These are phyloP conservation scores for Diaporthe sp. DNA, from an alignment of 2,329 filamentous ascomycete species.

Conservation along the genomic window DNA sequence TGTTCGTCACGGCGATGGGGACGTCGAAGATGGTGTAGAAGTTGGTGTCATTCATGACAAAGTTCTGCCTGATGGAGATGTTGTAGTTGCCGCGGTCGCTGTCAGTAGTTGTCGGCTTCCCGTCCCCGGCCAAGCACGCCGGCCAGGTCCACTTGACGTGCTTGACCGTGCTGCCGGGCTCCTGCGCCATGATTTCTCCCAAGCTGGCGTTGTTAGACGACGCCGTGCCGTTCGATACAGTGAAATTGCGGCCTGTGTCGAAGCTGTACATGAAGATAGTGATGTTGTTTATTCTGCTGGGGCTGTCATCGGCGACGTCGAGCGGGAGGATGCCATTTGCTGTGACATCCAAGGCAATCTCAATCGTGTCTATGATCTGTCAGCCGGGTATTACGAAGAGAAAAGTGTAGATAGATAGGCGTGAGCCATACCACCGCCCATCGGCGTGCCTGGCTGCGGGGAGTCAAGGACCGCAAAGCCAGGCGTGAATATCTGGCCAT, in stretches of 20 bases:
- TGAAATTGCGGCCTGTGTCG: conserved; percentile 74
- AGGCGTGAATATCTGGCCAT: conserved; percentile 78
- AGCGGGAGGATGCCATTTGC: conserved; percentile 74
- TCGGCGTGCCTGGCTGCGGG: conserved; percentile 73
- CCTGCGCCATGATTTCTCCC: conserved; percentile 73
- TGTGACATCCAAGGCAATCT: conserved; percentile 77
- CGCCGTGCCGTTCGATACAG: conserved; percentile 74
- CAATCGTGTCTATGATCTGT: conserved; percentile 65
- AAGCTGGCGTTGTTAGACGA: conserved; percentile 65
- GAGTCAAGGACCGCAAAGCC: conserved; percentile 77
- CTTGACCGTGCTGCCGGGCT: conserved; percentile 78
- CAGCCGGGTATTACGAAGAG: not conserved
- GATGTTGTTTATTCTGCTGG: conserved; percentile 73
- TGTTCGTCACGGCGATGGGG: conserved; percentile 77
- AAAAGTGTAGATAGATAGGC: not conserved
- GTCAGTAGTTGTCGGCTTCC: conserved; percentile 57
- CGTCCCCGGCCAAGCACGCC: conserved; percentile 74
- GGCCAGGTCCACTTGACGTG: conserved; percentile 82
- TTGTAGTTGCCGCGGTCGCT: conserved; percentile 75
- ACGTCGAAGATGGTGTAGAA: conserved; percentile 80
- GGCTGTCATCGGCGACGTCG: conserved; percentile 65
- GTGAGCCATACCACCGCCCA: conserved; percentile 69
- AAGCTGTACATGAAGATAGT: conserved; percentile 78
- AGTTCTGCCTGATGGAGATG: conserved; percentile 80
- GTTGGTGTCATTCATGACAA: conserved; percentile 73